Percentiles rank a stretch among this genome's conserved stretches.
These are phyloP conservation scores for Pyrenophora tritici-repentis DNA, from an alignment of 2,329 filamentous ascomycete genomes.

Conservation along the genomic window DNA sequence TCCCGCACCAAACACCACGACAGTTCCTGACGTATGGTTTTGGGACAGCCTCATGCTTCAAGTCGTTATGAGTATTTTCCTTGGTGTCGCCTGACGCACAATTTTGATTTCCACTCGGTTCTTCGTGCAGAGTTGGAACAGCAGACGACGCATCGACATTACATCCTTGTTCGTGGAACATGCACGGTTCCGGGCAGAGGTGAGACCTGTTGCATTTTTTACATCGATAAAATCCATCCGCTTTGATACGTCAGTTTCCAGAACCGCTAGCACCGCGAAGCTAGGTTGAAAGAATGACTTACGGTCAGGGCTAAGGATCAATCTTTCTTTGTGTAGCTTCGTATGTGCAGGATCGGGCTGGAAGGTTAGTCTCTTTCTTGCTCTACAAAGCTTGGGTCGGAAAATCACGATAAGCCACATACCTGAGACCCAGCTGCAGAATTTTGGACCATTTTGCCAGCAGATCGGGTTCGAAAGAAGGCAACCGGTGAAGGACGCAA, in stretches of 20 bases:
- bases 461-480: not conserved
- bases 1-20: not conserved
- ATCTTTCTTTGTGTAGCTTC: not conserved
- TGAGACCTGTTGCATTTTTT: not conserved
- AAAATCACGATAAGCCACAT: not conserved
- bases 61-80: not conserved
- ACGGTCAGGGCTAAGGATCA: not conserved
- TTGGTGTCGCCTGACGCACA: not conserved
- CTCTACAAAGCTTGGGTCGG: not conserved
- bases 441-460: not conserved
- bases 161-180: not conserved
- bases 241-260: not conserved
- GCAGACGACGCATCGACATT: not conserved
- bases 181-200: not conserved
- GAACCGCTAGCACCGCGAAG: not conserved
- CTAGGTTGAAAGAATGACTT: not conserved
- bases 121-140: not conserved
- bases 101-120: not conserved
- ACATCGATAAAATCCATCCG: not conserved
- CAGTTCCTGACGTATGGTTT: not conserved
- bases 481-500: not conserved
- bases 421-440: not conserved
- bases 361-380: conserved; percentile 2
- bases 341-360: not conserved
- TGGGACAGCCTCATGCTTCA: not conserved